Evolutionary conservation across 2,329 filamentous ascomycete genomes (phyloP), one percentile per base, ranked within the genome.

Genomic region (Arthrinium puccinioides): DNA sequence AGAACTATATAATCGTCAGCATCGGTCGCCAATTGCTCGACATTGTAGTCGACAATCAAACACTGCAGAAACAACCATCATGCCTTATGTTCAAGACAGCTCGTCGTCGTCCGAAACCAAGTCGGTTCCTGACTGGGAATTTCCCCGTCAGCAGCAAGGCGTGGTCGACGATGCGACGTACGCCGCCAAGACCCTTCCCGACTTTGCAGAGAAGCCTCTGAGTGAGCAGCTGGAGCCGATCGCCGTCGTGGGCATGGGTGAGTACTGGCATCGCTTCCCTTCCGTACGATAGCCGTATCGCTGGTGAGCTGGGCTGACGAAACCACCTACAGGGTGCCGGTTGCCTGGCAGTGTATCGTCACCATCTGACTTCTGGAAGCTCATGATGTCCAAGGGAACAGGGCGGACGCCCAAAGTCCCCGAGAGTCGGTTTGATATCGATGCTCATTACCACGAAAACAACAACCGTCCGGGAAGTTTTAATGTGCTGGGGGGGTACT

Each of bases 401-500:
- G 47, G 42, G 4, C 33, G 44, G 10, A 47, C 41, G n/a, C 38
- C 40, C 4, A 46, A 46, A 24, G 45, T 47, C 5, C 47, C 47
- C 6, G 14, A 23, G 10, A 37, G 41, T 9, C 40, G 45, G 5
- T 50, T 45, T 36, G 46, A 49, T 16, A 47, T 46, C 3, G 40
- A 49, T 15, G 46, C 42, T 11, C 40, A 45, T 16, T 44, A 44
- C 15, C 44, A 50, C 25, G 35, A 36, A n/a, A 39, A 47, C 20
- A 25, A 37, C 11, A 30, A 39, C 9, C 44, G 45, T 4, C 44
- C 44, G 1, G 46, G 46, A 3, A 42, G 40, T 5, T 51, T 50
- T 27, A 45, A 44, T 20, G 44, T 48, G 4, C 31, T 32, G 5
- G 49, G 50, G 14, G 50, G 51, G 10, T 53, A 52, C 32, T 54